Evolutionary conservation across 371 early-diverging fungal genomes (phyloP).

Genomic region (Phascolomyces articulosus): DNA sequence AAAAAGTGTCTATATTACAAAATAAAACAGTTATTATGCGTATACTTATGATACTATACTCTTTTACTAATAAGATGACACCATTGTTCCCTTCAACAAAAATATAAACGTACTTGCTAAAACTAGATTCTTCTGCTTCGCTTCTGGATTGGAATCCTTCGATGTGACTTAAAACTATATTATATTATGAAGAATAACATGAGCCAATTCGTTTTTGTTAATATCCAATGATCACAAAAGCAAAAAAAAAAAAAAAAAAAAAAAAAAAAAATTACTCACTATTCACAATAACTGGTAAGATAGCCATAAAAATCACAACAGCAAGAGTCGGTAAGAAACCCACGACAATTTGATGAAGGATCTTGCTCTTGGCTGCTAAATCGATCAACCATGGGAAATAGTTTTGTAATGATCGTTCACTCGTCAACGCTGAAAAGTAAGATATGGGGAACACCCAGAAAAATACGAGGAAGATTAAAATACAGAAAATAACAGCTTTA

Average conservation of each 20-base stretch:
- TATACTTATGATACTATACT: too few species aligned
- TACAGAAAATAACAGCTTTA: constrained; percentile 44
- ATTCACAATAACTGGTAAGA: constrained; percentile 69
- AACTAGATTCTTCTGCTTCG: constrained; percentile 69
- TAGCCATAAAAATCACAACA: constrained; percentile 58
- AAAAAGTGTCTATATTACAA: constrained; percentile 73
- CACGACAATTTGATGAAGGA: constrained; percentile 56
- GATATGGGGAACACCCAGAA: constrained; percentile 61
- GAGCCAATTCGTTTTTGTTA: too few species aligned
- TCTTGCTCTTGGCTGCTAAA: constrained; percentile 47
- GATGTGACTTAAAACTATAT: constrained; percentile 40
- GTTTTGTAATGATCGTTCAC: constrained; percentile 47
- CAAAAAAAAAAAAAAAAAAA: too few species aligned
- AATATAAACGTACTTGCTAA: constrained; percentile 64
- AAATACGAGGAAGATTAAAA: constrained; percentile 51
- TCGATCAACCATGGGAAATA: constrained; percentile 52
- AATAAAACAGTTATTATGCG: too few species aligned
- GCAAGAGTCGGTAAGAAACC: constrained; percentile 65
- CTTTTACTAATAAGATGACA: too few species aligned
- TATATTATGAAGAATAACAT: not conserved
- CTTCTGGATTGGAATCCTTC: constrained; percentile 73
- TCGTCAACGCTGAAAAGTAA: constrained; percentile 57
- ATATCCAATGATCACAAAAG: too few species aligned
- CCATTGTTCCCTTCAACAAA: not conserved
- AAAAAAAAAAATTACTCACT: constrained; percentile 32